Conservation (phyloP, 768 basidiomycete genomes). For the Russula vinacea region DNA sequence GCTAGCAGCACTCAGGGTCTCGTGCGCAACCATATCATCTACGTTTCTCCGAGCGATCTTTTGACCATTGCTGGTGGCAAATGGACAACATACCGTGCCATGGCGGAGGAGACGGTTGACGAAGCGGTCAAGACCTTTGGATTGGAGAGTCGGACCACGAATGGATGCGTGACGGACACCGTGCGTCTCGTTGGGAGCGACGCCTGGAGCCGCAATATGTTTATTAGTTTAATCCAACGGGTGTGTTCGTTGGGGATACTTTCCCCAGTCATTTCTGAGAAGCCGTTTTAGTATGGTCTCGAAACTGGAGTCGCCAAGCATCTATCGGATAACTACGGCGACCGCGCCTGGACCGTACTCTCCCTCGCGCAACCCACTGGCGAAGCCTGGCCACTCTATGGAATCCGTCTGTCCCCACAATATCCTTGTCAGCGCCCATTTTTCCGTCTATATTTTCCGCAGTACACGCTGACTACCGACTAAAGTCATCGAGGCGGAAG, state of each 20-base stretch:
- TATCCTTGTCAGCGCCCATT: conserved; percentile 64
- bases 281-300: conserved; percentile 64
- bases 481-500: conserved; percentile 86
- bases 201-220: conserved; percentile 95
- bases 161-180: conserved; percentile 72
- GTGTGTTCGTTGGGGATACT: conserved; percentile 42
- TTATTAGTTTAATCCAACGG: conserved; percentile 90
- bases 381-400: conserved; percentile 82
- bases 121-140: conserved; percentile 76
- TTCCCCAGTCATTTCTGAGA: conserved; percentile 4
- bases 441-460: neutral
- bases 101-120: conserved; percentile 95
- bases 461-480: conserved; percentile 4
- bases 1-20: conserved; percentile 78
- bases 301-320: conserved; percentile 92
- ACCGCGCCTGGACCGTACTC: conserved; percentile 94
- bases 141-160: conserved; percentile 52
- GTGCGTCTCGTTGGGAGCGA: conserved; percentile 88
- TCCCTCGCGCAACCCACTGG: conserved; percentile 76
- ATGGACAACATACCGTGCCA: conserved; percentile 96
- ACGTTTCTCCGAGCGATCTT: conserved; percentile 74
- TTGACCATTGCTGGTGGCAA: conserved; percentile 96
- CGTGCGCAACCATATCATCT: conserved; percentile 91
- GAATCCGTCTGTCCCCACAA: conserved; percentile 60
- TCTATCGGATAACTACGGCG: conserved; percentile 90